phyloP scores from a whole-genome alignment of 192 early-diverging fungal species.

The Umbelopsis sp. region DNA sequence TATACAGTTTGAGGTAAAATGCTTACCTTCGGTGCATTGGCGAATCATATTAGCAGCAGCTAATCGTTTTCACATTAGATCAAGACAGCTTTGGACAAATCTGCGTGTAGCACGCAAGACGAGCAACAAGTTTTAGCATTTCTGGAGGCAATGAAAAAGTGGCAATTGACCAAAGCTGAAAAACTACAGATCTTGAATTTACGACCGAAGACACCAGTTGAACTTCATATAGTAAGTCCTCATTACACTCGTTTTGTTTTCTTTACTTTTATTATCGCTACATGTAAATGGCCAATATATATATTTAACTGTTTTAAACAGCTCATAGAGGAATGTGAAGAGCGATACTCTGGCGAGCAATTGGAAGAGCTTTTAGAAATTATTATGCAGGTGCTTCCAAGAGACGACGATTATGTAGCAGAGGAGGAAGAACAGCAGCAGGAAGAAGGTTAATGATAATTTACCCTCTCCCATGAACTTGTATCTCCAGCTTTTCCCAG shows the following conservation, averaged over 20 bases:
- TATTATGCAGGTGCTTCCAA: slow-evolving; percentile 52
- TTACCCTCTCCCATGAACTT: too few species aligned
- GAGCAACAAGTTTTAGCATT: slow-evolving; percentile 48
- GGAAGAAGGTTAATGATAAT: slow-evolving; percentile 10
- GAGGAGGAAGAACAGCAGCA: slow-evolving; percentile 37
- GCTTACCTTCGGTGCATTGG: not conserved
- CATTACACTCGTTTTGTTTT: not conserved
- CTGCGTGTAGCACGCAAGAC: slow-evolving; percentile 62
- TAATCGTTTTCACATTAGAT: slow-evolving; percentile 30
- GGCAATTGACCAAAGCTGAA: slow-evolving; percentile 71
- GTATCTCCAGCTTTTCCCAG: too few species aligned
- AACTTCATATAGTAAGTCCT: slow-evolving; percentile 59
- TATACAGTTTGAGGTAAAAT: slow-evolving; percentile 62
- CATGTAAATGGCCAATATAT: not conserved
- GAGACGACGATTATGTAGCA: slow-evolving; percentile 43
- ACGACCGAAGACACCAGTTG: slow-evolving; percentile 63
- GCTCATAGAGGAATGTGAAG: slow-evolving; percentile 74
- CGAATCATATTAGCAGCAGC: not conserved
- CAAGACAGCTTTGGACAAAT: slow-evolving; percentile 56
- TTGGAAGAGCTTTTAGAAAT: slow-evolving; percentile 54
- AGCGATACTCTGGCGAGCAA: slow-evolving; percentile 58
- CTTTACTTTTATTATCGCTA: not conserved
- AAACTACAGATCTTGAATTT: slow-evolving; percentile 75
- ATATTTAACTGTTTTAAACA: slow-evolving; percentile 22
- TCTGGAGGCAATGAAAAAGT: slow-evolving; percentile 45